Base-by-base conservation (phyloP, 2,329 filamentous ascomycete species). In the Huntiella moniliformis region DNA sequence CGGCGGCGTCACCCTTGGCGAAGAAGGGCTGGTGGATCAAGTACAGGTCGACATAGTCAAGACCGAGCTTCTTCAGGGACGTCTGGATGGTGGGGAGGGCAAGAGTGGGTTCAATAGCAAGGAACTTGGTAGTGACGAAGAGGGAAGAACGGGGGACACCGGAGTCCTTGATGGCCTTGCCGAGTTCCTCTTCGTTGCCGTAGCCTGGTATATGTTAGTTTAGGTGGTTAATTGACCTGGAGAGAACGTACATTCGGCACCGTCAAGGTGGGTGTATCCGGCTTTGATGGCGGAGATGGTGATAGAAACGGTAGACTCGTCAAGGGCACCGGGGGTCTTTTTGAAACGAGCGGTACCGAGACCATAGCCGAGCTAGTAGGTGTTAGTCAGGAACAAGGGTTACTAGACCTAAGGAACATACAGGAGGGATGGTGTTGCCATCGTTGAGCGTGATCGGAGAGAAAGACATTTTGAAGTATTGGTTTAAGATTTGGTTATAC, bases 241-340 rank as follows among this genome's bases (percentile, higher is more conserved):
- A 36, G 17, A 32, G 22, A 8, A 52, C 61, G 48, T 57, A 77
- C 77, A 62, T 64, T 87, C 77, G 15, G 82, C 82, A 38, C 81
- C 74, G 58, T 88, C 82, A 3, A 87, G 66, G 55, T 87, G 81
- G 48, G 68, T 67, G 58, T 77, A 86, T 17, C 79, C 81, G n/a
- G 73, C 60, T 46, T 72, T 69, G 54, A 85, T 78, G 31, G 82
- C 81, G 52, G 63, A 68, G 47, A 79, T 71, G 37, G 68, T 67
- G 44, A 63, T 52, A 17, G 65, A 60, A 39, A 69, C 57, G 42
- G 70, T 61, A 4, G 67, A 64, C 47, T 74, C 61, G 52, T 83
- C 75, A 37, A 67, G 62, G 41, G 58, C 65, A 6, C 66, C 60
- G 3, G 57, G 57, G 53, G 71, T 71, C 32, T 32, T 11, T 57